Evolutionary conservation across 2,329 filamentous ascomycete species (phyloP).

Genomic region (Verruconis gallopava): DNA sequence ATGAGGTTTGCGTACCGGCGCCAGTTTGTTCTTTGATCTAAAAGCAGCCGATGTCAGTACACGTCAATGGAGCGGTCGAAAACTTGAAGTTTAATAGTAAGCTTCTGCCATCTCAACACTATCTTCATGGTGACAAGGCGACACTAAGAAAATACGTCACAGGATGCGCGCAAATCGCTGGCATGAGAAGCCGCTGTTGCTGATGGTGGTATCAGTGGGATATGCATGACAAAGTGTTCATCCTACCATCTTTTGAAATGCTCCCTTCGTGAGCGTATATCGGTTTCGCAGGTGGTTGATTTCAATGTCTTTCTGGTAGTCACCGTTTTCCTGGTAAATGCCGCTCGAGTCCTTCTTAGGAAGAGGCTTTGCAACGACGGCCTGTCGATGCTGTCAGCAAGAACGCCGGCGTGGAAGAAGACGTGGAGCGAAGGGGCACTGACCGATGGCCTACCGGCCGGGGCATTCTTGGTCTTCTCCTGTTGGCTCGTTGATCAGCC

Average conservation of each 20-base stretch:
- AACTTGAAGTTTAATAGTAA: conserved; percentile 29
- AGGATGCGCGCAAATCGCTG: neutral
- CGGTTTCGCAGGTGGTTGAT: conserved; percentile 96
- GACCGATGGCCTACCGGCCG: neutral
- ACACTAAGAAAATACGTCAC: conserved; percentile 13
- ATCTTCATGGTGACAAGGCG: conserved; percentile 11
- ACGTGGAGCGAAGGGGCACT: too few species aligned
- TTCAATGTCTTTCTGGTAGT: conserved; percentile 98
- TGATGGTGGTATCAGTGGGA: conserved; percentile 47
- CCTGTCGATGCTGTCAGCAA: neutral
- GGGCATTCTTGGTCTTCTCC: conserved; percentile 49
- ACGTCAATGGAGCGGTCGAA: conserved; percentile 56
- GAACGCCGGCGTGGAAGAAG: too few species aligned
- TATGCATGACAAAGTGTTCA: conserved; percentile 44
- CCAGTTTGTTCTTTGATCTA: conserved; percentile 99
- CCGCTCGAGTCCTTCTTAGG: conserved; percentile 31
- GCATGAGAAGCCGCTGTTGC: neutral
- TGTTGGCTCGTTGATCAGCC: conserved; percentile 22
- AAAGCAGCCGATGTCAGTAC: conserved; percentile 86
- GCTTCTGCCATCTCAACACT: conserved; percentile 23
- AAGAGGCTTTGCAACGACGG: neutral
- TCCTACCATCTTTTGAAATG: conserved; percentile 99
- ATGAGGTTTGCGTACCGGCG: conserved; percentile 83
- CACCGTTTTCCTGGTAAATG: conserved; percentile 52
- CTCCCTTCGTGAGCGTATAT: conserved; percentile 92